phyloP scores from a whole-genome alignment of 73 alveolate genomes.

The Durusdinium trenchii region DNA sequence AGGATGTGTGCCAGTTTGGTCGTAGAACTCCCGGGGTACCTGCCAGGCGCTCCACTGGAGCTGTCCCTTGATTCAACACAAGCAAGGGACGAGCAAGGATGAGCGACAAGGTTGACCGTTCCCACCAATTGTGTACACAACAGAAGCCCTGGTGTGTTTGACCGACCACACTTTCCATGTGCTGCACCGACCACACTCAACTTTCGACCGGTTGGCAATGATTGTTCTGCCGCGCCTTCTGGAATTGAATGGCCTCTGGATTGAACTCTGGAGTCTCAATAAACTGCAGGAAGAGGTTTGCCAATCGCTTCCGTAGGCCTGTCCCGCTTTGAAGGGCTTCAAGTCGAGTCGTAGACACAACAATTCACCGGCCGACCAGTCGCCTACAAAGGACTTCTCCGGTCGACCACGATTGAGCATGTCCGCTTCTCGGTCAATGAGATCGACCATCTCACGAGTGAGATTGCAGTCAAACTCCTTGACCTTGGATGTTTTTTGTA shows the following conservation, averaged over 20 bases:
- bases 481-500: conserved; percentile 9
- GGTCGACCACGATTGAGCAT: conserved; percentile 99
- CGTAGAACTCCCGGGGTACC: conserved; percentile 74
- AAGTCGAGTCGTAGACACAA: background rate
- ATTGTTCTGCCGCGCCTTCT: conserved; percentile 32
- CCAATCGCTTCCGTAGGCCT: conserved; percentile 99
- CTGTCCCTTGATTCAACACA: conserved; percentile 99
- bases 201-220: background rate
- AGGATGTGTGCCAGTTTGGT: conserved; percentile 88
- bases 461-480: conserved; percentile 99
- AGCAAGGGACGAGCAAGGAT: too few species aligned
- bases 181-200: background rate
- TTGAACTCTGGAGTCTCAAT: conserved; percentile 99
- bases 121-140: too few species aligned
- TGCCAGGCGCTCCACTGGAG: conserved; percentile 63
- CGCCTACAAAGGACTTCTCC: conserved; percentile 98
- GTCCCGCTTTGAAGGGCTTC: background rate
- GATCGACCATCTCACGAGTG: conserved; percentile 99
- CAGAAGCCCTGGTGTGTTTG: too few species aligned
- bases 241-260: conserved; percentile 98
- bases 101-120: too few species aligned
- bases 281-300: conserved; percentile 99
- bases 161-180: too few species aligned
- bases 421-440: conserved; percentile 99
- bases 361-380: background rate